These are phyloP conservation scores for Miamiensis avidus DNA, from an alignment of 169 alveolate genomes.

Conservation along the genomic window DNA sequence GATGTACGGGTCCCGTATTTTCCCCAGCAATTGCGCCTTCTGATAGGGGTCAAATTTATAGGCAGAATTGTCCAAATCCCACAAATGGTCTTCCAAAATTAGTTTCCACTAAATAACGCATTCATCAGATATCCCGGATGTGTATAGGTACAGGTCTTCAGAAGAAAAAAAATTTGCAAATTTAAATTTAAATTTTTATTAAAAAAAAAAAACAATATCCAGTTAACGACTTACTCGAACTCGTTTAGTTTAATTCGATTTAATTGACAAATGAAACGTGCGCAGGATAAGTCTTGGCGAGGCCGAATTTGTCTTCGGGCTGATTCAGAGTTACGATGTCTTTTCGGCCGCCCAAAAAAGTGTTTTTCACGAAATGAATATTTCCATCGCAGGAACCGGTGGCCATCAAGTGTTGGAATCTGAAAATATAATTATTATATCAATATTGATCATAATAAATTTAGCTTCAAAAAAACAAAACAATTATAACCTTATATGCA, in stretches of 20 bases:
- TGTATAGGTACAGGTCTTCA: slow-evolving; percentile 34
- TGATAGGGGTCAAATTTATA: slow-evolving; percentile 44
- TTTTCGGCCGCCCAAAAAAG: neutral
- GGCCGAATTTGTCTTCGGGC: slow-evolving; percentile 61
- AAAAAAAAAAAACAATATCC: no score
- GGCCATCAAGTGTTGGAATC: neutral
- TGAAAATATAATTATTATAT: no score
- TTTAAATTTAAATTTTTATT: no score
- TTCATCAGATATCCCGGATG: slow-evolving; percentile 71
- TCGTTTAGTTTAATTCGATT: slow-evolving; percentile 55
- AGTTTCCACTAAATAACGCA: slow-evolving; percentile 80
- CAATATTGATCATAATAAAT: no score
- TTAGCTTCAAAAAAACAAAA: neutral
- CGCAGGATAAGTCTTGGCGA: slow-evolving; percentile 68
- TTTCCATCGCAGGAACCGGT: neutral
- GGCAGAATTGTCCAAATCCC: slow-evolving; percentile 80
- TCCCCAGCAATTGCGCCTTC: no score
- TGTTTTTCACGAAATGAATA: neutral
- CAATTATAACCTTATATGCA: neutral
- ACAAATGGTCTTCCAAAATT: slow-evolving; percentile 72
- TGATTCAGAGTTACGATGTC: slow-evolving; percentile 49
- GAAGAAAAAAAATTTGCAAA: neutral
- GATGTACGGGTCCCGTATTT: neutral
- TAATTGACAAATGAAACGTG: slow-evolving; percentile 69
- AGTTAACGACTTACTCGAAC: no score